A percentile compares a stretch with the other conserved stretches of the same genome.
Conservation (phyloP, 1,139 yeast species). For the Tardiomyces depauwii region DNA sequence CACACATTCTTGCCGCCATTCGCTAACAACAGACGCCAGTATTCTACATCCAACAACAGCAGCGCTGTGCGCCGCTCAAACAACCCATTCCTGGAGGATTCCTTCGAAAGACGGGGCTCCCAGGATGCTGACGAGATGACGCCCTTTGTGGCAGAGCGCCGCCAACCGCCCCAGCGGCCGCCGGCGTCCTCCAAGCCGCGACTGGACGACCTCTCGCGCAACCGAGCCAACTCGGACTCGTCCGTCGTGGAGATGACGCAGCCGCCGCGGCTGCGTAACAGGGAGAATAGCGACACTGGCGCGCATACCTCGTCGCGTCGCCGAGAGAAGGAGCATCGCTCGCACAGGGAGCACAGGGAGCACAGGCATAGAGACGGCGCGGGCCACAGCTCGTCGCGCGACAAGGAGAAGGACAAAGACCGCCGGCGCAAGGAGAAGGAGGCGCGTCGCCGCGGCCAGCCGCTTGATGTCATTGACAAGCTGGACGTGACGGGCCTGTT, state of each 20-base stretch:
- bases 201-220: slow-evolving; percentile 2
- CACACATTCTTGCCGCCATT: background rate
- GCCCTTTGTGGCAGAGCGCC: background rate
- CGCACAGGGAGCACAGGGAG: slow-evolving; percentile 1
- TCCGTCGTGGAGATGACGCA: slow-evolving; percentile 13
- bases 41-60: slow-evolving; percentile 3
- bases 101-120: slow-evolving; percentile 12
- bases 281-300: slow-evolving; percentile 3
- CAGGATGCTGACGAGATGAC: slow-evolving; percentile 8
- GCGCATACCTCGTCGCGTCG: slow-evolving; percentile 5
- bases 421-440: background rate
- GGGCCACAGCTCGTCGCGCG: background rate
- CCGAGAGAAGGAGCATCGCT: slow-evolving; percentile 2
- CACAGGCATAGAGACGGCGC: slow-evolving; percentile 1
- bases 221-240: slow-evolving; percentile 19
- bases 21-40: slow-evolving; percentile 8
- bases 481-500: slow-evolving; percentile 91
- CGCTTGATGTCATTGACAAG: slow-evolving; percentile 82
- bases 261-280: slow-evolving; percentile 1
- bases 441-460: slow-evolving; percentile 4
- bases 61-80: slow-evolving; percentile 8
- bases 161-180: background rate
- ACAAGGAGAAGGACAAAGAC: background rate
- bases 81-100: slow-evolving; percentile 24
- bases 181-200: background rate